Evolutionary conservation across 352 stramenopile genomes (phyloP), one percentile per base, ranked within the genome.

Genomic region (Peronospora belbahrii): DNA sequence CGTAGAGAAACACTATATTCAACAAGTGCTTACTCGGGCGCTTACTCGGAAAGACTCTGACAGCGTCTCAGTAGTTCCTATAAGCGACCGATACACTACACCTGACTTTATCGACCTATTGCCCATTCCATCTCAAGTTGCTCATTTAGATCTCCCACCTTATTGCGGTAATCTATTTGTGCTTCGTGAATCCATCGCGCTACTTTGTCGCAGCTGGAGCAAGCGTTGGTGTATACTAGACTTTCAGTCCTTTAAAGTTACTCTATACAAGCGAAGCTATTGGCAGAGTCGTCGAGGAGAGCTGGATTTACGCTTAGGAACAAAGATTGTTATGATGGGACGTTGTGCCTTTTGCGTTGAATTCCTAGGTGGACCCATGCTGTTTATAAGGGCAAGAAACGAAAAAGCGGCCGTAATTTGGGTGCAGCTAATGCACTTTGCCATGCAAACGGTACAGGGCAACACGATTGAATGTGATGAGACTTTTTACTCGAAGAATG

Each of bases 201-300:
- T 83, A 42, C 43, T 88, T 42, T 66, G 83, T 24, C 70, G 75
- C 24, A 85, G 70, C 46, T 90, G 74, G 71, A 73, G 73, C 56
- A 90, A 90, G 48, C 75, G 79, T 15, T 90, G 73, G 73, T 79
- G 82, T 52, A 75, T 67, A 24, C 42, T 90, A 11, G 79, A 90
- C 44, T 84, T 88, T 45, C 64, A 71, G 38, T 42, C 50, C 6
- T 76, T 69, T 3, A 33, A 74, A 15, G 41, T 86, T 7, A 59
- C 59, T 50, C 73, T 90, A 60, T 85, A 77, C 60, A 85, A 88
- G 49, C 71, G 79, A 30, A 90, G 75, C 52, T 90, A 88, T 56
- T 88, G 79, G 79, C 77, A 77, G 41, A 65, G 63, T 13, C 60
- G 56, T 33, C 71, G 77, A 19, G 78, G 78, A 2, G 63, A 68